A percentile compares a stretch with the other conserved stretches of the same genome.
Conservation (phyloP, 495 filamentous ascomycete genomes). For the Aspergillus funiculosus region DNA sequence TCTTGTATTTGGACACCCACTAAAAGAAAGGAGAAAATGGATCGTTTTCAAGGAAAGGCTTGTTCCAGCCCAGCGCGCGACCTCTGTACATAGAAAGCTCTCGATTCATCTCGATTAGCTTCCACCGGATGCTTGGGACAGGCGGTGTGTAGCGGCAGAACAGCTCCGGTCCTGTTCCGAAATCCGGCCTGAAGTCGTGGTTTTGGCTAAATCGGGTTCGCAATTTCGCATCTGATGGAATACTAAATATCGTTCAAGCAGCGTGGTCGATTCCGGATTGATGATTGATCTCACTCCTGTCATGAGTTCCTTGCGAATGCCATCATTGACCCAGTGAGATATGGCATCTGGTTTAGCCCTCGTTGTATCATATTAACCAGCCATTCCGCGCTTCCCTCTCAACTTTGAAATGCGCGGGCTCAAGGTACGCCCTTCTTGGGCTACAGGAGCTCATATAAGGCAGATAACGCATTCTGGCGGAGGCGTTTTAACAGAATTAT, state of each 20-base stretch:
- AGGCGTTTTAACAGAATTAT: conserved; percentile 18
- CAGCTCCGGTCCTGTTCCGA: conserved; percentile 20
- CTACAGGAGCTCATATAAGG: conserved; percentile 28
- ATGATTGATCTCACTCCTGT: conserved; percentile 3
- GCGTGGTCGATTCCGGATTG: neutral
- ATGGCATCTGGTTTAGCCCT: conserved; percentile 31
- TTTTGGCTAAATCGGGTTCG: conserved; percentile 9
- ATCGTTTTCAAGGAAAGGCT: too few species aligned
- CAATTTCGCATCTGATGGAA: conserved; percentile 16
- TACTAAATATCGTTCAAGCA: conserved; percentile 1
- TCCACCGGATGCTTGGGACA: conserved; percentile 22
- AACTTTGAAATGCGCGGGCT: conserved; percentile 40
- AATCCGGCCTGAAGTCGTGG: conserved; percentile 10
- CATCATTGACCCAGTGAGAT: conserved; percentile 21
- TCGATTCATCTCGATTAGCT: conserved; percentile 38
- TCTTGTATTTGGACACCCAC: too few species aligned
- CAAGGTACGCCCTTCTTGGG: conserved; percentile 34
- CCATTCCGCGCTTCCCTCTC: conserved; percentile 19
- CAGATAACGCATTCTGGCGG: conserved; percentile 20
- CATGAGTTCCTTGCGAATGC: conserved; percentile 9
- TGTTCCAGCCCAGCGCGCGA: too few species aligned
- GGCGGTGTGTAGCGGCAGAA: conserved; percentile 35
- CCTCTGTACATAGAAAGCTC: conserved; percentile 29
- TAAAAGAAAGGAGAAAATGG: too few species aligned
- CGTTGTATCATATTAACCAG: conserved; percentile 25